Evolutionary conservation across 345 rosid species (phyloP), one percentile per base, ranked within the genome.

Genomic region (Excoecaria agallocha): DNA sequence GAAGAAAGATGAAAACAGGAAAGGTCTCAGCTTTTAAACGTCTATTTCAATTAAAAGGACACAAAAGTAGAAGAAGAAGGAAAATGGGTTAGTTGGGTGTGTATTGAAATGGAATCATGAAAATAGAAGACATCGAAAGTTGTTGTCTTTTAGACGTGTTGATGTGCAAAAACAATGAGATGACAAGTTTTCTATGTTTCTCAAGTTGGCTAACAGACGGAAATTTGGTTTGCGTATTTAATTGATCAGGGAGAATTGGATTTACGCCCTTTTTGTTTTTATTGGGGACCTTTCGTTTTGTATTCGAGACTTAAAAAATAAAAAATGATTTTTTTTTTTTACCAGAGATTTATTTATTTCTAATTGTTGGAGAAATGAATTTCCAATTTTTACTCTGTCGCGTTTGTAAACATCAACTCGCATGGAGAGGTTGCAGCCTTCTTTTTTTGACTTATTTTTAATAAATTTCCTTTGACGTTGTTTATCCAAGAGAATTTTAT

Each of bases 1-100:
- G 82, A 81, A 72, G 87, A 71, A 65, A 84, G 81, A 73, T 1
- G 79, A 24, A 56, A 35, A 11, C 1, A n/a, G 11, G 38, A 11
- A 66, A 63, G 22, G 8, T 9, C 19, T 3, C 13, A 61, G 43
- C 41, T 55, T 55, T 55, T 61, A 30, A 1, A 61, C 19, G n/a
- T 61, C 39, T 20, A 61, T 61, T 61, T 61, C 66, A 61, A 37
- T 38, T 17, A 9, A 55, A 19, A 55, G 20, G 48, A 37, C n/a
- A 38, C 6, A 5, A 9, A 68, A 49, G 49, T 3, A 51, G 37
- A 39, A 59, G 43, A 37, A 8, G 69, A 16, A 55, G 9, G 4
- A 2, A 45, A 38, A 16, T 66, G 15, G 48, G 67, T 38, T 19
- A 63, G 43, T 38, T 39, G 67, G 48, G 48, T 19, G 9, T 3